phyloP scores from a whole-genome alignment of 306 rosid species.

The Trifolium dubium region DNA sequence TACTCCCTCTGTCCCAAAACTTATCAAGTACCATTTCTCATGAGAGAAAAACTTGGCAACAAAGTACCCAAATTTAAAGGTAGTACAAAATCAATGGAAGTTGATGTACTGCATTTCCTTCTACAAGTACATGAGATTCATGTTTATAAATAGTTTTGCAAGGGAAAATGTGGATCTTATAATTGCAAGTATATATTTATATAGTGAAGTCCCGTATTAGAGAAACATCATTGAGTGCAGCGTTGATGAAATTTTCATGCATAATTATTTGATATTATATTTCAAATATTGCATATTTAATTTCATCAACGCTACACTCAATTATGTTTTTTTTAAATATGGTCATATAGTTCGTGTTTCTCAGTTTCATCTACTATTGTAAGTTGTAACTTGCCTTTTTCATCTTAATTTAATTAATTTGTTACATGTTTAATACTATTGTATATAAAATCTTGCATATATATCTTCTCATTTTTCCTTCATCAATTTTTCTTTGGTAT shows the following conservation, averaged over 20 bases:
- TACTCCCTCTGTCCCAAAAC: no score
- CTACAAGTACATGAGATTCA: background rate
- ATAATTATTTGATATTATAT: background rate
- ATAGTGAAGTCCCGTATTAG: slow-evolving; percentile 39
- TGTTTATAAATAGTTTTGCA: slow-evolving; percentile 1
- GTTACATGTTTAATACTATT: background rate
- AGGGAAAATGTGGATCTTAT: slow-evolving; percentile 10
- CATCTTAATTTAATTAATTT: background rate
- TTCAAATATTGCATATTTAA: background rate
- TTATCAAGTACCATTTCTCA: no score
- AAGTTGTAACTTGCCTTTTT: background rate
- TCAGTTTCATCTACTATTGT: background rate
- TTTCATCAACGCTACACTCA: slow-evolving; percentile 59
- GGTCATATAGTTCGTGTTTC: background rate
- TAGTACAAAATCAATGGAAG: slow-evolving; percentile 39
- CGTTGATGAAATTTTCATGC: slow-evolving; percentile 61
- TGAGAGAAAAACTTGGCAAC: background rate
- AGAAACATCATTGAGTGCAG: slow-evolving; percentile 97
- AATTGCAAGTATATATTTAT: background rate
- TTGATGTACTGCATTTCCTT: slow-evolving; percentile 30
- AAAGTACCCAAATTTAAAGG: background rate
- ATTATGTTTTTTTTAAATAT: slow-evolving; percentile 57
- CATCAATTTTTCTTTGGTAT: background rate
- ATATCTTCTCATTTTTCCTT: background rate
- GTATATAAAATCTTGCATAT: background rate